Evolutionary conservation across 108 stramenopile species (phyloP).

Genomic region (Cyclotella choctawhatcheeana): DNA sequence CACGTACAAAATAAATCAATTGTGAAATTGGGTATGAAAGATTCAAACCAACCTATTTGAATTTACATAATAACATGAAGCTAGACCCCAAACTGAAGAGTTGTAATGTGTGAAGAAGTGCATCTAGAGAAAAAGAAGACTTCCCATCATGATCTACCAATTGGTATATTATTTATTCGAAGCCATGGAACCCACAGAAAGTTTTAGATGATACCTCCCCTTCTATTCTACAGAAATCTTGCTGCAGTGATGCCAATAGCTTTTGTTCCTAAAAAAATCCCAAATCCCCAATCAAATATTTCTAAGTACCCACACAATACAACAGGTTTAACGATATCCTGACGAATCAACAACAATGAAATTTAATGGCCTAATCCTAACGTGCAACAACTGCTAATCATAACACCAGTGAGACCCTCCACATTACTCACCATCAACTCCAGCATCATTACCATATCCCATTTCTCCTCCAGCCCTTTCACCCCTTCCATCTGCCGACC

Average conservation of each 20-base stretch:
- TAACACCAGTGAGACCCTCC: too few species aligned
- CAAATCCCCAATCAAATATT: too few species aligned
- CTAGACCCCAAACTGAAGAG: not conserved
- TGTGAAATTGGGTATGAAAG: too few species aligned
- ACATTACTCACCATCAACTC: conserved; percentile 19
- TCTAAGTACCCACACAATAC: not conserved
- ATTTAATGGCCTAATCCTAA: not conserved
- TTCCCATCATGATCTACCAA: too few species aligned
- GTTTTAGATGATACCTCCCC: too few species aligned
- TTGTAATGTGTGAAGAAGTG: not conserved
- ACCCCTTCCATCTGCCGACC: conserved; percentile 37
- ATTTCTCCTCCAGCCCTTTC: conserved; percentile 36
- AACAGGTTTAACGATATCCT: conserved; percentile 2
- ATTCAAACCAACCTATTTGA: too few species aligned
- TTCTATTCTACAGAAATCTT: too few species aligned
- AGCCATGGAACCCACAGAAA: too few species aligned
- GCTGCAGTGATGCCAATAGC: not conserved
- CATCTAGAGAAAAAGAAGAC: not conserved
- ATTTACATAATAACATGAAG: conserved; percentile 12
- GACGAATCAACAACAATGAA: not conserved
- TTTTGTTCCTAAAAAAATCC: not conserved
- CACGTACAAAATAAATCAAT: too few species aligned
- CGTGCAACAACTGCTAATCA: not conserved
- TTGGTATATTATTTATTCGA: too few species aligned
- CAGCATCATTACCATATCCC: conserved; percentile 35